These are phyloP conservation scores for Blastobotrys muscicola DNA, from an alignment of 805 yeast genomes.

Conservation along the genomic window DNA sequence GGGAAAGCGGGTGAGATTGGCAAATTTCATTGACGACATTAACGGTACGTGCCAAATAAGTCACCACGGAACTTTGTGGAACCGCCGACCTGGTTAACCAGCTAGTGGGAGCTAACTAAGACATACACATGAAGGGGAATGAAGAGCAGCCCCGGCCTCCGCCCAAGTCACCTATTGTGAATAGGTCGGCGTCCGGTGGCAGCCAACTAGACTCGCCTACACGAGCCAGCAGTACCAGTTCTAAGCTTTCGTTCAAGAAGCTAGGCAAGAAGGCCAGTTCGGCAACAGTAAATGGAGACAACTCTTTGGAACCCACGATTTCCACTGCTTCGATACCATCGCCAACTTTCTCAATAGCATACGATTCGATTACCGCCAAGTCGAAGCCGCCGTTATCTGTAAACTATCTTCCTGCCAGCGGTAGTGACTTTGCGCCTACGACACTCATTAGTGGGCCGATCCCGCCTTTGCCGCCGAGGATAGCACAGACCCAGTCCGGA, in stretches of 20 bases:
- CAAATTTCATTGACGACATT: too few relatives aligned
- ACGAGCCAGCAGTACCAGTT: constrained; percentile 1
- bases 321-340: constrained; percentile 3
- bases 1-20: too few relatives aligned
- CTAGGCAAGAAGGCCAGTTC: constrained; percentile 4
- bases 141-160: constrained; percentile 1
- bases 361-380: constrained; percentile 15
- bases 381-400: constrained; percentile 18
- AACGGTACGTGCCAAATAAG: neutral
- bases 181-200: too few relatives aligned
- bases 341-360: constrained; percentile 14
- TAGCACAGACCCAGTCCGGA: neutral
- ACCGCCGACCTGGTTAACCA: neutral
- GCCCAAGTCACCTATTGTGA: neutral
- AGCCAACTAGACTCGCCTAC: constrained; percentile 1
- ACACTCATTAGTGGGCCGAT: constrained; percentile 19
- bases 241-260: constrained; percentile 8
- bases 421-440: constrained; percentile 14
- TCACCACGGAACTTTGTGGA: neutral
- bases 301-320: constrained; percentile 1
- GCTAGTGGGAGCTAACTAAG: too few relatives aligned
- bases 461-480: constrained; percentile 19
- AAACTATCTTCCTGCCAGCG: constrained; percentile 16
- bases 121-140: neutral
- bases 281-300: neutral